Evolutionary conservation across 768 basidiomycete species (phyloP), one percentile per base, ranked within the genome.

Genomic region (Gymnopilus junonius): DNA sequence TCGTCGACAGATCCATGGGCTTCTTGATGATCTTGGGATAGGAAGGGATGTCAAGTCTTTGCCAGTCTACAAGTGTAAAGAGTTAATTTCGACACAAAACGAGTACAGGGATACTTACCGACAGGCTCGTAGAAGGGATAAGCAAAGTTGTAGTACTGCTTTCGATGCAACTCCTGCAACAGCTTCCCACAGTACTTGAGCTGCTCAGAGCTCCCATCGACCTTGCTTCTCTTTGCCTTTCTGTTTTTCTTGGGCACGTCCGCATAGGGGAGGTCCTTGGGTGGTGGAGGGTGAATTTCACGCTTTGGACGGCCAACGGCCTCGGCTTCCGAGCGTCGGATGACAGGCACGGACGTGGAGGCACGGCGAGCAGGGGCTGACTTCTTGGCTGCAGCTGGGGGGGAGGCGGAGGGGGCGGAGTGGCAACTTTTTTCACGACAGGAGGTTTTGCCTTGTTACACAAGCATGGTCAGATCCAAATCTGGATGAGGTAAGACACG

Each of bases 211-310:
- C 89, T 88, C 15, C 89, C 85, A 62, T 90, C 87, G 61, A 88
- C 86, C 73, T 86, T 88, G 39, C 72, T 74, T 43, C 80, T 78
- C 74, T 92, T 91, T 53, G 77, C 76, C 71, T 87, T 89, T 64
- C 88, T 83, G 59, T 82, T 76, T 74, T 89, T 90, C 79, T 88
- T 90, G 31, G 92, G 89, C 2, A 72, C 82, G 72, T 94, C 93
- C 12, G 86, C 86, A 73, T 97, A 97, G 0, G 90, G 85, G 10
- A 95, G 76, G 70, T 98, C 97, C 76, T 95, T 96, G 0, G 95
- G 89, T 21, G 94, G 91, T 11, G 96, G 97, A 3, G 97, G 94
- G 72, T 98, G 97, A 29, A 98, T 96, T 75, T 99, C 97, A 58
- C 97, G 93, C 79, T 98, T 99, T 1, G 97, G 97, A n/a, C 97